Base-by-base conservation (phyloP, 306 rosid species). In the Abrus pulchellus region DNA sequence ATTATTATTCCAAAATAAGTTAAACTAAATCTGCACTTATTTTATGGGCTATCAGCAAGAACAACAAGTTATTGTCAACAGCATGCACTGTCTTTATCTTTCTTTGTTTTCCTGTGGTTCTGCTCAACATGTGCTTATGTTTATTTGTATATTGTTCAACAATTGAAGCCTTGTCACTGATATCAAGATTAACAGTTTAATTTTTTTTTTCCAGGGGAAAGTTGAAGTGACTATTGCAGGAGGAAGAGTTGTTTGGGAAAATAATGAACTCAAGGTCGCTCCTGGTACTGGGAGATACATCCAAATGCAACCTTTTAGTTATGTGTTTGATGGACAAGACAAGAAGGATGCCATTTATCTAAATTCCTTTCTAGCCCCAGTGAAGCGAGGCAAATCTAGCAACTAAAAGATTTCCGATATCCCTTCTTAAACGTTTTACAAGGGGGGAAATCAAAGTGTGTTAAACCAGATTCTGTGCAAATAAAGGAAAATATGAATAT, bases 221-320 rank as follows among this genome's bases (percentile, higher is more conserved):
- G 80, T 94, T 78, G 98, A 92, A 88, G 98, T 92, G 68, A 92
- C 98, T 68, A 86, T 94, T 79, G 80, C 95, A 56, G 91, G 97
- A 74, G 98, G 98, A 89, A 86, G 90, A 90, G 75, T 94, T 80
- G 98, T 92, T 67, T 94, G 98, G 98, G 89, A 92, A 89, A 91
- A 92, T 48, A 77, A 91, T 80, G 89, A 91, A 82, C 88, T 94
- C 72, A 91, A 86, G 80, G 90, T 90, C 53, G 86, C 80, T 85
- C 93, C 97, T 20, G 97, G 94, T 47, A 83, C 88, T 47, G 97
- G 97, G 29, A 91, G 82, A 89, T 91, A 94, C 82, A 80, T 92
- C 68, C 74, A 90, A 85, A 88, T 83, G 93, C 86, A 79, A 40
- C 95, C 98, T 68, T 94, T 75, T 76, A 80, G 83, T 76, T 89